Base-by-base conservation (phyloP, 2,329 filamentous ascomycete genomes). In the Lachnellula arida region DNA sequence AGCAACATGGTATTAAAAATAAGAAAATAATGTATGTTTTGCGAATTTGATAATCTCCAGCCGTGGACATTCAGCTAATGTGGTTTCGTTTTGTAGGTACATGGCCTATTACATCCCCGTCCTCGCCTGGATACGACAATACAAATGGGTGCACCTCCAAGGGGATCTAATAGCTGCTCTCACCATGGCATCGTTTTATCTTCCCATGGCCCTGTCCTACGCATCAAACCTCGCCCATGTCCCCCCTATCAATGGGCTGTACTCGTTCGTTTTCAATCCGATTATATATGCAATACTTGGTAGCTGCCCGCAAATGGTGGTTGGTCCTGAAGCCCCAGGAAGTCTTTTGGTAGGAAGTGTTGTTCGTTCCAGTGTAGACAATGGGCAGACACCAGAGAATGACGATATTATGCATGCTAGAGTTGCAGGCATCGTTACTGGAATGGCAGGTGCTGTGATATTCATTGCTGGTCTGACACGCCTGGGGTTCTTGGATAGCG, bases 141-240 rank as follows among this genome's bases (percentile, higher is more conserved):
- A 99, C 73, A 84, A 82, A 64, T 86, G 84, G 80, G 81, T 84
- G 3, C 96, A 89, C 72, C 73, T 97, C 48, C 84, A 87, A 64
- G 94, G 94, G 48, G 94, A 99, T 72, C 75, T 97, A 17, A 78
- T 96, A 14, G 88, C 93, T 8, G 92, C 93, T 49, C 72, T 97
- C 60, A 97, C 94, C n/a, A 87, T 99, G 76, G 90, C 93, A n/a
- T 96, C 92, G 25, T 94, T 99, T 75, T 99, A 99, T 72, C 88
- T 99, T 39, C 94, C 94, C 51, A 97, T 99, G 92, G 88, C 91
- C 0, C 81, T 99, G 14, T 97, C 94, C 0, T 87, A 95, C 61
- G 91, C 94, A 54, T 85, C 90, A 42, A 97, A 97, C 68, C 84
- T 99, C 43, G 91, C 88, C 5, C 94, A 97, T 70, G 85, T 97